Evolutionary conservation across 345 rosid species (phyloP), one percentile per base, ranked within the genome.

Genomic region (Linum tenue): DNA sequence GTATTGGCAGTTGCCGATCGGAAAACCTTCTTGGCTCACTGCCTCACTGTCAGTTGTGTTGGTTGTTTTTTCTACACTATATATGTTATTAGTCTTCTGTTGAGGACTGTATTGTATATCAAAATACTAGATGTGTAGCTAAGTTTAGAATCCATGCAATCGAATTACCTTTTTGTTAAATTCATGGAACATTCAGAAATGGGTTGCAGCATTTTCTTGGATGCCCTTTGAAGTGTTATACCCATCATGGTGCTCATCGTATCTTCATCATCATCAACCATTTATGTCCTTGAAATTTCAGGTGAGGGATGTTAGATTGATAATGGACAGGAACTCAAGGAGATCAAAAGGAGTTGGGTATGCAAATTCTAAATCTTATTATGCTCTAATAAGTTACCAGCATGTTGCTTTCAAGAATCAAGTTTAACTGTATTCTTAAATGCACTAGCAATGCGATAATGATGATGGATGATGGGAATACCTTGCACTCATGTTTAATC

Each of bases 301-400:
- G 98, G 98, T 92, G 66, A 87, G 98, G 80, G 98, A 92, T 70
- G 98, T 92, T 37, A 91, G 95, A n/a, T 70, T 92, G 79, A 92
- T 92, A 78, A 85, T 92, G 96, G 98, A 92, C 70, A 83, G 98
- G 76, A 92, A 89, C 73, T 92, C 98, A 59, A 83, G 98, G 71
- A 75, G 96, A 64, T 92, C 98, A 48, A 92, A 85, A 77, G 98
- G 98, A 76, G 98, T 92, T 81, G 98, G 98, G 98, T 89, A 89
- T 76, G 92, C 78, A 36, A 59, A 35, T 76, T 62, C 62, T 65
- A 57, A 17, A 10, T 57, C 36, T 37, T 57, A 70, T 53, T 69
- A 73, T 69, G 77, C 62, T 73, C 78, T 66, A 75, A 70, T 76
- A 76, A 80, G 69, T 67, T 77, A 68, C 74, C 71, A 73, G 85